Percentiles rank a stretch among this genome's conserved stretches.
Evolutionary conservation across 495 filamentous ascomycete genomes (phyloP).

Genomic region (Glarea lozoyensis): DNA sequence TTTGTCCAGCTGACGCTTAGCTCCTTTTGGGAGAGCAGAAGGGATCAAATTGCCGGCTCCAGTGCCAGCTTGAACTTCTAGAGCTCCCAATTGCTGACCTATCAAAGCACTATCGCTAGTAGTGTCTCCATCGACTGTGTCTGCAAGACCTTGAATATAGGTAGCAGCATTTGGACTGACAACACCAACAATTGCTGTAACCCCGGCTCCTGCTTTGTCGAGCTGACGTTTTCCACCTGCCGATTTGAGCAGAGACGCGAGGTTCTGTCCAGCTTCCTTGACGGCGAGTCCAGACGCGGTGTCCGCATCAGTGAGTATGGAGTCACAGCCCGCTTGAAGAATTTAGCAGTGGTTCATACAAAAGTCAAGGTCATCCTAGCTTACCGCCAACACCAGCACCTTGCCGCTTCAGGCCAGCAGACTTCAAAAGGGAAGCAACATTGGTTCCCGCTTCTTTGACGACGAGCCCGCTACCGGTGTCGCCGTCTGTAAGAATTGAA

Average conservation of each 20-base stretch:
- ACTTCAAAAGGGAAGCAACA: too few species aligned
- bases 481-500: too few species aligned
- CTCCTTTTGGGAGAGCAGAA: too few species aligned
- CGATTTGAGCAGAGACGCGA: constrained; percentile 3
- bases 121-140: constrained; percentile 4
- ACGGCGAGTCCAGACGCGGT: constrained; percentile 4
- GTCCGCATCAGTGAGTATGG: constrained; percentile 4
- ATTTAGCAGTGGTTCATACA: too few species aligned
- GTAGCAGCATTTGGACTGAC: background rate
- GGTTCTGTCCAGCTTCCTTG: constrained; percentile 7
- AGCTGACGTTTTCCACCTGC: constrained; percentile 10
- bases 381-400: too few species aligned
- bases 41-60: constrained; percentile 8
- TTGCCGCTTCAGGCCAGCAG: too few species aligned
- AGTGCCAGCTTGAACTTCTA: constrained; percentile 5
- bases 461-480: too few species aligned
- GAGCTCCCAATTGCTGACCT: constrained; percentile 4
- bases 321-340: too few species aligned
- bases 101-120: constrained; percentile 4
- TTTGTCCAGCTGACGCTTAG: background rate
- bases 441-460: too few species aligned
- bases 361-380: too few species aligned
- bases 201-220: constrained; percentile 5
- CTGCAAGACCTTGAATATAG: constrained; percentile 1
- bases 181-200: constrained; percentile 1